Base-by-base conservation (phyloP, 2,329 filamentous ascomycete species). In the Teratosphaeria zuluensis region DNA sequence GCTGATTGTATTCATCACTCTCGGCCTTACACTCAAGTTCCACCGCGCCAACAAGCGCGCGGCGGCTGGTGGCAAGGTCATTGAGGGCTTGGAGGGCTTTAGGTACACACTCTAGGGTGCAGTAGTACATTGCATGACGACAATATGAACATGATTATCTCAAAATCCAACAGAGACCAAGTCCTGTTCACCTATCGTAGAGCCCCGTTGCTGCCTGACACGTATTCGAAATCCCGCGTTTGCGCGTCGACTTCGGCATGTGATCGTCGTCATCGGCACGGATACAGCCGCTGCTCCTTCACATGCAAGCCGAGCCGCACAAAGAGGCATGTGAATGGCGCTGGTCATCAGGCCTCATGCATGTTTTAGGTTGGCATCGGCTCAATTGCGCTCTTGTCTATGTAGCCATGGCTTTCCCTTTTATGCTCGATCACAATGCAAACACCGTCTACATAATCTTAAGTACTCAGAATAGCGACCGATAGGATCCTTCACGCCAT, bases 41-140 rank as follows among this genome's bases (percentile, higher is more conserved):
- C 54, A 59, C 53, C 63, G 68, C 19, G 69, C 70, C 19, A 73
- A 73, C 61, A 70, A 70, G 68, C 62, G 69, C 16, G 71, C 70
- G 24, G 70, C 63, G 16, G 62, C 64, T 21, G 71, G 70, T n/a
- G 71, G 69, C 24, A 70, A 72, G 63, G 52, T 69, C 32, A 71
- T 73, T 48, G 71, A 71, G 59, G 69, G 70, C 0, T 62, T 72
- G 8, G 62, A 62, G 31, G 71, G 70, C 0, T 73, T 73, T 63
- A 64, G 70, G 54, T 73, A 73, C 54, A 73, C 71, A 42, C 55
- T 71, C 58, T 70, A 67, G 35, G 24, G 59, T 42, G 38, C 3
- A 28, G 30, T 38, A 35, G 8, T n/a, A 35, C 16, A 48, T 42
- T 58, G 30, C 52, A 59, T 42, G 54, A 9, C 14, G 24, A 55